Evolutionary conservation across 805 yeast genomes (phyloP).

Genomic region (Candida koratica): DNA sequence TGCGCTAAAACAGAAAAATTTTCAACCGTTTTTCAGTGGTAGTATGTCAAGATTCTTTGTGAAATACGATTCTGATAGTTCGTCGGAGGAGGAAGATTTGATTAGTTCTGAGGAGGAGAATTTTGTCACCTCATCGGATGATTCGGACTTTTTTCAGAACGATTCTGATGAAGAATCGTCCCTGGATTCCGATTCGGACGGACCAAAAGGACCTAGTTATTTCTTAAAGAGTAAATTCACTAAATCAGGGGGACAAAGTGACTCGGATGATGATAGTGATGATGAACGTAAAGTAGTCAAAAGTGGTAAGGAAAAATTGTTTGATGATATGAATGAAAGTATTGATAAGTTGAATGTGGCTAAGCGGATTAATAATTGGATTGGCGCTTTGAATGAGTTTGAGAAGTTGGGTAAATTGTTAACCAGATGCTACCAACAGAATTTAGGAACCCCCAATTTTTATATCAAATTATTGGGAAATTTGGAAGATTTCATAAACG

Average conservation of each 20-base stretch:
- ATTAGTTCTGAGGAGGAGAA: conserved; percentile 53
- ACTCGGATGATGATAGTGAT: conserved; percentile 56
- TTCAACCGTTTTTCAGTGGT: no score
- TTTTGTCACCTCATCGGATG: conserved; percentile 44
- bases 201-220: conserved; percentile 49
- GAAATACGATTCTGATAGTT: conserved; percentile 55
- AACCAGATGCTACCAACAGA: conserved; percentile 72
- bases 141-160: conserved; percentile 50
- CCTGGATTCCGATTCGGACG: conserved; percentile 35
- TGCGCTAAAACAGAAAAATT: no score
- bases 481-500: conserved; percentile 64
- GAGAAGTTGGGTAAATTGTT: conserved; percentile 70
- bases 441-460: conserved; percentile 64
- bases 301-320: conserved; percentile 86
- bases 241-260: conserved; percentile 35
- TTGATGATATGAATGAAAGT: conserved; percentile 75
- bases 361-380: conserved; percentile 75
- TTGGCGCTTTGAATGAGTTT: conserved; percentile 65
- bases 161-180: conserved; percentile 21
- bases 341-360: conserved; percentile 67
- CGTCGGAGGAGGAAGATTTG: conserved; percentile 50
- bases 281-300: conserved; percentile 84
- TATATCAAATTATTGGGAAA: conserved; percentile 66
- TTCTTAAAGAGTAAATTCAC: conserved; percentile 49
- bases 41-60: conserved; percentile 96